Evolutionary conservation across 805 yeast species (phyloP), one percentile per base, ranked within the genome.

Genomic region (Ogataea wickerhamii): DNA sequence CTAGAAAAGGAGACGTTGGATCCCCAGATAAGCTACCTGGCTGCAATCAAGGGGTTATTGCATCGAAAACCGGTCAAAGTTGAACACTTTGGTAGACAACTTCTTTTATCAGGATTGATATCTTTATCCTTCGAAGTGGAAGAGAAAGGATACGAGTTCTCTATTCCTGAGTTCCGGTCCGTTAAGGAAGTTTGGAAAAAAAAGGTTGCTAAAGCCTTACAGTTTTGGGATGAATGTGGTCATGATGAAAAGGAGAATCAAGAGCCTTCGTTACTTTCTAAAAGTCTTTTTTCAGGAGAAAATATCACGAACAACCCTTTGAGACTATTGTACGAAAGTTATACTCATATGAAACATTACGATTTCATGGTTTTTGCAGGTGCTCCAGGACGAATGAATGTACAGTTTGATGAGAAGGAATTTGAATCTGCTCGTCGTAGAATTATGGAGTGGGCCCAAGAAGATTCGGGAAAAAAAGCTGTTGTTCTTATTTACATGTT

Each of bases 341-440:
- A 35, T 29, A 36, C 20, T 32, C 21, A 13, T 26, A 67, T 81
- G 17, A 76, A 78, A 38, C 83, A 81, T 40, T 78, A 80, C 53
- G 89, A 85, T 55, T 75, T 80, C 44, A 82, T 83, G 38, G 77
- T 82, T 4, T 82, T 66, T 53, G 77, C 87, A 2, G 94, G 94
- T 0, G 80, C 84, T 2, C 88, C 88, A 0, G 73, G 78, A 48
- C 71, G 84, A 48, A 75, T 80, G 76, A 81, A 75, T 48, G 82
- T 76, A 17, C 62, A 62, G 13, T 71, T 78, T 13, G 70, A 72
- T 7, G 59, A 56, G 6, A 56, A 65, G 3, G 84, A 80, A 45
- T 77, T 68, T 51, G 69, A 69, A 17, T 52, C 63, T 3, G 75
- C 71, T 4, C 64, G 64, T 6, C 55, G 56, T 10, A 64, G 76